phyloP scores from a whole-genome alignment of 495 filamentous ascomycete genomes.

The Cetradonia linearis region DNA sequence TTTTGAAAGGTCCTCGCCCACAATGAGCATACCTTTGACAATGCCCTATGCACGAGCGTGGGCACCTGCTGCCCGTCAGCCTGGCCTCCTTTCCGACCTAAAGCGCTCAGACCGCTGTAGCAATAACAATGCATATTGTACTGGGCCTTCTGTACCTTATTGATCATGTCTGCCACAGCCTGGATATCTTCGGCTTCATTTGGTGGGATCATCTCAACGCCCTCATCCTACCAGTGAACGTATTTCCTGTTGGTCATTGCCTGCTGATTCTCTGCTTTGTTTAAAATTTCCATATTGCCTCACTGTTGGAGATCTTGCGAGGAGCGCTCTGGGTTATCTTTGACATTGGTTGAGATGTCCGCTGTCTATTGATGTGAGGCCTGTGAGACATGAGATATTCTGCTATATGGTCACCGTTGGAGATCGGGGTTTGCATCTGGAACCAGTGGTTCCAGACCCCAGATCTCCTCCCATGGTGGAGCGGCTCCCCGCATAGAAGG shows the following conservation, averaged over 20 bases:
- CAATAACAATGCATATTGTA: constrained; percentile 38
- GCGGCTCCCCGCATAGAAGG: not conserved
- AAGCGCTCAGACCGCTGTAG: constrained; percentile 25
- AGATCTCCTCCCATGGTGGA: not conserved
- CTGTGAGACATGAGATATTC: not conserved
- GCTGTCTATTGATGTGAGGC: too few species aligned
- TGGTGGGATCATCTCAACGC: constrained; percentile 35
- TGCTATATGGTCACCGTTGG: not conserved
- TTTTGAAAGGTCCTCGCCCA: constrained; percentile 31
- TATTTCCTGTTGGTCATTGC: constrained; percentile 30
- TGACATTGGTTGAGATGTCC: too few species aligned
- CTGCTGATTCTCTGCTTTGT: constrained; percentile 18
- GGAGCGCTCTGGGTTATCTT: too few species aligned
- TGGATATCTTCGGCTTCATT: constrained; percentile 38
- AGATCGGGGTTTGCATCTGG: not conserved
- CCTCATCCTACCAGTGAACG: constrained; percentile 33
- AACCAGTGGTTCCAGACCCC: not conserved
- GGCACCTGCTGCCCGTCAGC: constrained; percentile 23
- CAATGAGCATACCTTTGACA: constrained; percentile 37
- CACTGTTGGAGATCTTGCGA: not conserved
- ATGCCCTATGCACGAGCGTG: constrained; percentile 39
- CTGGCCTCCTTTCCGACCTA: not conserved
- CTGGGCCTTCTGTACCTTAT: constrained; percentile 37
- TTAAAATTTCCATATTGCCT: constrained; percentile 18
- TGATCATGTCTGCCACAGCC: constrained; percentile 38